Conservation (phyloP, 306 rosid genomes). For the Quercus aquifolioides region DNA sequence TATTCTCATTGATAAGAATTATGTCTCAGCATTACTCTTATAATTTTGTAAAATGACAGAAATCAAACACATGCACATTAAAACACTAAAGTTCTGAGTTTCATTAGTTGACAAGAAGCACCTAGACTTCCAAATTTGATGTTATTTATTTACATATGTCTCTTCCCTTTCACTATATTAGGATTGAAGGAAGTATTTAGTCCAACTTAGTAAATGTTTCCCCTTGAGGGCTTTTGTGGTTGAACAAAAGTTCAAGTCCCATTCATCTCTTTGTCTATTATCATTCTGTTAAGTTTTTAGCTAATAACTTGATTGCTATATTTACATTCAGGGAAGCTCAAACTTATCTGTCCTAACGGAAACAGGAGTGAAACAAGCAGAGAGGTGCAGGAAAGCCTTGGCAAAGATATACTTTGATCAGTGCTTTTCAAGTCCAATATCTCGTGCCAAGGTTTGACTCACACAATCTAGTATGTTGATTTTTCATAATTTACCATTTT, state of each 20-base stretch:
- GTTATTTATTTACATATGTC: background rate
- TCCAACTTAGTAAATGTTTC: background rate
- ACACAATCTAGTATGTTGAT: background rate
- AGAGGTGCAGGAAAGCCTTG: conserved; percentile 59
- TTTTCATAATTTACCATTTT: background rate
- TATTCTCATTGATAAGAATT: no score
- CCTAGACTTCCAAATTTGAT: background rate
- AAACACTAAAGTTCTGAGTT: background rate
- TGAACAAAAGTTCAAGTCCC: background rate
- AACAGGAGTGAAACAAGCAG: conserved; percentile 63
- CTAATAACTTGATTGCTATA: conserved; percentile 2
- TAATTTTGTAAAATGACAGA: background rate
- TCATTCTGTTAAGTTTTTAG: background rate
- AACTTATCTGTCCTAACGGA: conserved; percentile 63
- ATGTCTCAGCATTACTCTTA: background rate
- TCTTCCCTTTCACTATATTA: background rate
- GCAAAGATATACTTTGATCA: conserved; percentile 50
- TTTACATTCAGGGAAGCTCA: conserved; percentile 50
- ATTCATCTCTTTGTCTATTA: background rate
- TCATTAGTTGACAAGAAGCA: background rate
- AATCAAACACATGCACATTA: background rate
- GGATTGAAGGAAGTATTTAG: background rate
- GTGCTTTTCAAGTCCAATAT: conserved; percentile 74
- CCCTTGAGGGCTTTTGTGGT: background rate
- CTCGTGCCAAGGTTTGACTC: conserved; percentile 66